These are phyloP conservation scores for Atalantia buxifolia DNA, from an alignment of 345 rosid species.

Conservation along the genomic window DNA sequence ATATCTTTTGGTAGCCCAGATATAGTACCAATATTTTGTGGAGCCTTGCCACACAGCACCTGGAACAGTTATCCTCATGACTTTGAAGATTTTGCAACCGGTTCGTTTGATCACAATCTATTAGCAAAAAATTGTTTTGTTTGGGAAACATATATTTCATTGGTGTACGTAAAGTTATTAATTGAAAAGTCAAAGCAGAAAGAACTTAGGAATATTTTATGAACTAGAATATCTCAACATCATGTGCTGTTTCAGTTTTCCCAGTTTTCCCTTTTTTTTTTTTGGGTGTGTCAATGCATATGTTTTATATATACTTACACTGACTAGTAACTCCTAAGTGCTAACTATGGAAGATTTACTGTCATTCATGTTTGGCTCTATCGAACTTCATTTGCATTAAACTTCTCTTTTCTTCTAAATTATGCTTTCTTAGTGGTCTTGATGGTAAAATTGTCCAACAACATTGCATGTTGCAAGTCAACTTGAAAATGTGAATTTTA, in stretches of 20 bases:
- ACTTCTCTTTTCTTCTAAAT: no score
- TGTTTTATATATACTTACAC: no score
- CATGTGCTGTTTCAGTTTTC: neutral
- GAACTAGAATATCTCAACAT: neutral
- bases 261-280: no score
- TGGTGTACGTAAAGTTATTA: neutral
- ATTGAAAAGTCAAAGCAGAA: neutral
- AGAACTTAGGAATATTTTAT: neutral
- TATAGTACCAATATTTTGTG: conserved; percentile 89
- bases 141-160: neutral
- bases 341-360: no score
- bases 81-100: conserved; percentile 95
- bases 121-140: conserved; percentile 4
- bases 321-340: no score
- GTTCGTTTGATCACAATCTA: conserved; percentile 31
- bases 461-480: neutral
- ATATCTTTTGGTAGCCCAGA: conserved; percentile 92
- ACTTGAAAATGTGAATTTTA: neutral
- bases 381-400: no score
- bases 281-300: no score
- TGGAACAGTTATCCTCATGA: conserved; percentile 88
- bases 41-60: conserved; percentile 80
- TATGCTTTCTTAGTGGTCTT: neutral
- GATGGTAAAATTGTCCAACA: neutral
- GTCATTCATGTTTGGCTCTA: no score